These are phyloP conservation scores for Dipodascopsis uninucleata DNA, from an alignment of 805 yeast genomes.

Conservation along the genomic window DNA sequence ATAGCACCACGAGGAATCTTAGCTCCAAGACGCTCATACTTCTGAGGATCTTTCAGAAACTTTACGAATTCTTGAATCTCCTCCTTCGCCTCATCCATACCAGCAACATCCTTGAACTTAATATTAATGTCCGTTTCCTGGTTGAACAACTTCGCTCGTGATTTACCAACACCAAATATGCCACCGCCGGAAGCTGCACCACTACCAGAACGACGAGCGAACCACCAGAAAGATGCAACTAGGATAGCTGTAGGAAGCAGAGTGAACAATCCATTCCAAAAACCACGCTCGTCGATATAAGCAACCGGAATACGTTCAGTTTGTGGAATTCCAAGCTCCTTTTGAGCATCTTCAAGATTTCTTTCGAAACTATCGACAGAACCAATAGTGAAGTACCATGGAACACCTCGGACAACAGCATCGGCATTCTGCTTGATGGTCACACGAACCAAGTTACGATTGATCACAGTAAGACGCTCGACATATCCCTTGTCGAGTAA, in stretches of 20 bases:
- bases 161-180: conserved; percentile 77
- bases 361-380: conserved; percentile 85
- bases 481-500: conserved; percentile 78
- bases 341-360: conserved; percentile 70
- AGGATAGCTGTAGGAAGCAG: conserved; percentile 84
- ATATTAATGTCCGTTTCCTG: conserved; percentile 87
- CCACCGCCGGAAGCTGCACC: conserved; percentile 77
- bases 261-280: conserved; percentile 60
- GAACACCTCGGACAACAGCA: conserved; percentile 47
- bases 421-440: conserved; percentile 51
- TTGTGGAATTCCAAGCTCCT: conserved; percentile 57
- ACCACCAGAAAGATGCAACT: conserved; percentile 83
- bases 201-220: conserved; percentile 62
- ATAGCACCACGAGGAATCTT: conserved; percentile 98
- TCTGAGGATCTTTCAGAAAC: conserved; percentile 83
- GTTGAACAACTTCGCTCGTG: conserved; percentile 80
- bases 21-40: conserved; percentile 91
- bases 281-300: conserved; percentile 67
- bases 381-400: conserved; percentile 71
- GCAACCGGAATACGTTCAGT: conserved; percentile 74
- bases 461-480: conserved; percentile 66
- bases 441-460: conserved; percentile 71
- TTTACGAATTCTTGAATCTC: conserved; percentile 98
- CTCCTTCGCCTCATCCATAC: conserved; percentile 93
- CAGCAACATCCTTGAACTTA: conserved; percentile 92